Base-by-base conservation (phyloP, 768 basidiomycete species). In the Roridomyces roridus region DNA sequence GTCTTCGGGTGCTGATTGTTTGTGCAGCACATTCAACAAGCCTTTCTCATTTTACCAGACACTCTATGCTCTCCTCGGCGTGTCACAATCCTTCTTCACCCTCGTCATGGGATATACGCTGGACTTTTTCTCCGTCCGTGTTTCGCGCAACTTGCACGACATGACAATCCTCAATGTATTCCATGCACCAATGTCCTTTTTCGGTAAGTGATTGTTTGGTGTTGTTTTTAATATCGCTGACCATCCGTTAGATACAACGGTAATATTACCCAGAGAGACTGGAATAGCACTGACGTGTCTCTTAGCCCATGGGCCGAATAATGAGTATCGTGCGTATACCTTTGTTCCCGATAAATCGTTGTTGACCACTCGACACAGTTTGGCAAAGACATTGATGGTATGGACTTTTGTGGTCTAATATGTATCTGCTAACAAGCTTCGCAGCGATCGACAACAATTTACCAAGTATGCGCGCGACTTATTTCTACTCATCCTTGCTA, bases 121-220 rank as follows among this genome's bases (percentile, higher is more conserved):
- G 64, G 86, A 86, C 51, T 69, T 81, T 8, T 76, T 89, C 67
- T 81, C 84, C 0, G 80, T 77, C 57, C 76, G 78, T 45, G 86
- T 85, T 7, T 88, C 87, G 5, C 77, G 77, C 57, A 86, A 84
- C 53, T 71, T 92, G 2, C 87, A 91, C 65, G 76, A 79, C 37
- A 67, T 76, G 29, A 80, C 86, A 0, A 73, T 87, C 26, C 67
- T 69, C 20, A 80, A 83, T 44, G 76, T 88, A 25, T 86, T 88
- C 67, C 79, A 83, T 64, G 88, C 89, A 0, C 88, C 88, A 0
- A 89, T 88, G 85, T 79, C 83, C 0, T 90, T 89, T 72, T 92
- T 91, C 60, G 90, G 92, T 67, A 87, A 81, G 44, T 8, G n/a
- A n/a, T n/a, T n/a, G n/a, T n/a, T n/a, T n/a, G n/a, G n/a, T n/a